A percentile compares a stretch with the other conserved stretches of the same genome.
These are phyloP conservation scores for Kwoniella dendrophila DNA, from an alignment of 768 basidiomycete genomes.

Conservation along the genomic window DNA sequence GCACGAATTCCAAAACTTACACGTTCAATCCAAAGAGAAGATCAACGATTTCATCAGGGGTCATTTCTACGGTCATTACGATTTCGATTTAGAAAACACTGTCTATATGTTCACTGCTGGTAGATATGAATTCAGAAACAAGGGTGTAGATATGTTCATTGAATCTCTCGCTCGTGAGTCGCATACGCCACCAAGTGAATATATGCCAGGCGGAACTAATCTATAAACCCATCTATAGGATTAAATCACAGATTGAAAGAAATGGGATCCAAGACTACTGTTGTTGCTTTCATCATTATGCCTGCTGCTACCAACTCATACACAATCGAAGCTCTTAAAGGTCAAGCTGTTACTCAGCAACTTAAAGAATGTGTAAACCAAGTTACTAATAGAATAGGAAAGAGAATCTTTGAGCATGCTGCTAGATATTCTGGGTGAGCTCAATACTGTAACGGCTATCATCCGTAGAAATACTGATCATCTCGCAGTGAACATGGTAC, in stretches of 20 bases:
- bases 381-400: constrained; percentile 89
- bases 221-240: constrained; percentile 45
- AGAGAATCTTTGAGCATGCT: constrained; percentile 89
- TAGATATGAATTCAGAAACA: constrained; percentile 97
- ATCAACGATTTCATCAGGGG: constrained; percentile 97
- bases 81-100: constrained; percentile 82
- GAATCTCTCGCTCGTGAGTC: constrained; percentile 81
- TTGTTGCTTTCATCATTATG: constrained; percentile 99
- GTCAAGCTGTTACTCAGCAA: constrained; percentile 96
- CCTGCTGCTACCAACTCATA: constrained; percentile 95
- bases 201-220: background rate
- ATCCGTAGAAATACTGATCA: background rate
- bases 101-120: constrained; percentile 97
- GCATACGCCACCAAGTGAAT: background rate
- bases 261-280: constrained; percentile 74
- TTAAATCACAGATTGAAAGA: constrained; percentile 69
- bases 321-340: constrained; percentile 95
- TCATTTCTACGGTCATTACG: constrained; percentile 96
- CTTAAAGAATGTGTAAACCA: constrained; percentile 92
- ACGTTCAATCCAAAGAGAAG: constrained; percentile 90
- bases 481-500: constrained; percentile 68
- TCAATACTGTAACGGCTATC: background rate
- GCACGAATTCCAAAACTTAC: constrained; percentile 94
- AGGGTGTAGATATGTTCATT: constrained; percentile 99
- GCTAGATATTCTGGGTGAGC: constrained; percentile 85